Conservation (phyloP, 495 filamentous ascomycete genomes). For the Hypoxylon lenormandii region DNA sequence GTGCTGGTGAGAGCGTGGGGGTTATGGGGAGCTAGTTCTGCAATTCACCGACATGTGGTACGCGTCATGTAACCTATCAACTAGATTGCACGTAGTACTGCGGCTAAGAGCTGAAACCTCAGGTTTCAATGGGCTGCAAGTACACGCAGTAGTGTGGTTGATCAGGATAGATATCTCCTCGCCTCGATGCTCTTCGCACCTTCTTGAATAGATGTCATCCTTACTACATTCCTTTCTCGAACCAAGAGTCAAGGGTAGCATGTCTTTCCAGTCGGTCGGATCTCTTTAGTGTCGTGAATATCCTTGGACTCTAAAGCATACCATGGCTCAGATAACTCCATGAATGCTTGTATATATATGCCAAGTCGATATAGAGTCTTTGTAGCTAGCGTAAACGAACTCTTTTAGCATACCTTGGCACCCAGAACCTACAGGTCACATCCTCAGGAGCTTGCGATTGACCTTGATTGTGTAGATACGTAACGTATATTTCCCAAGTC, state of each 20-base stretch:
- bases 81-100: background rate
- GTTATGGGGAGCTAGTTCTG: background rate
- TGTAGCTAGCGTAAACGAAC: too few relatives aligned
- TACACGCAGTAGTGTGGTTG: background rate
- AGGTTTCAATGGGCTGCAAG: conserved; percentile 7
- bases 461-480: too few relatives aligned
- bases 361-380: too few relatives aligned
- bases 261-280: background rate
- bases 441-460: too few relatives aligned
- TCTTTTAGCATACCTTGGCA: too few relatives aligned
- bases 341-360: too few relatives aligned
- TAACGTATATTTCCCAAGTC: too few relatives aligned
- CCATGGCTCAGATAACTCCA: background rate
- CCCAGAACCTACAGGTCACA: too few relatives aligned
- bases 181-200: background rate
- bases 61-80: conserved; percentile 27
- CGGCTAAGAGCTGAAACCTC: conserved; percentile 9
- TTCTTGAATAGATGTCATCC: conserved; percentile 10
- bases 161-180: conserved; percentile 5
- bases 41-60: background rate
- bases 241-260: background rate
- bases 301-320: background rate
- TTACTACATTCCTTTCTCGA: conserved; percentile 27
- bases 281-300: background rate
- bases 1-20: background rate